phyloP scores from a whole-genome alignment of 2,329 filamentous ascomycete species.

The Emmonsia crescens region DNA sequence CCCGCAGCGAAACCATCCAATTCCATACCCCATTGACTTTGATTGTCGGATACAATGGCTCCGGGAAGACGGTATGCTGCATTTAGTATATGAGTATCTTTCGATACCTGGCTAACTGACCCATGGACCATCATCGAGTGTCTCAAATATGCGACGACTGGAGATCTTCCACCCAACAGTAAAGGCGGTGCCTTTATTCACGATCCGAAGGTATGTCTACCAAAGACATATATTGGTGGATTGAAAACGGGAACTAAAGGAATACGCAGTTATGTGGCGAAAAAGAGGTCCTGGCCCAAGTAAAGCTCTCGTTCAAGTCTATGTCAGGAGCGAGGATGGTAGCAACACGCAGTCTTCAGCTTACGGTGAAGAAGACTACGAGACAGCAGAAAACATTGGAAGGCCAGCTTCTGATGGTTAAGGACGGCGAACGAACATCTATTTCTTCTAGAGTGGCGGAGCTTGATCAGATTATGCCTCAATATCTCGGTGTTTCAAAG shows the following conservation, averaged over 20 bases:
- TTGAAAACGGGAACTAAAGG: conserved; percentile 6
- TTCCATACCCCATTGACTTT: conserved; percentile 88
- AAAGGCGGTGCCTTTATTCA: conserved; percentile 88
- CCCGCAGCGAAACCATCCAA: conserved; percentile 63
- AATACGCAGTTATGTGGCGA: conserved; percentile 57
- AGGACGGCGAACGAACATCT: conserved; percentile 66
- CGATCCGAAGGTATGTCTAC: conserved; percentile 63
- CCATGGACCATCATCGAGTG: conserved; percentile 88
- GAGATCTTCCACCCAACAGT: conserved; percentile 83
- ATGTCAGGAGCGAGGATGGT: conserved; percentile 72
- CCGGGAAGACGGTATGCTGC: conserved; percentile 68
- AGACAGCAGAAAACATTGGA: conserved; percentile 76
- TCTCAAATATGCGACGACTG: conserved; percentile 94
- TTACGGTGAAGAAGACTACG: conserved; percentile 72
- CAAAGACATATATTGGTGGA: background rate
- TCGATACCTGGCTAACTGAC: conserved; percentile 5
- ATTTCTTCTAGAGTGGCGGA: conserved; percentile 73
- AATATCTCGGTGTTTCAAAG: conserved; percentile 76
- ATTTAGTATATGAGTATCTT: background rate
- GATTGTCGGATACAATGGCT: conserved; percentile 95
- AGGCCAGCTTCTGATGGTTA: conserved; percentile 61
- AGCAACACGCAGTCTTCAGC: conserved; percentile 69
- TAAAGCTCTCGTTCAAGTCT: conserved; percentile 77
- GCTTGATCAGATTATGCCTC: conserved; percentile 72
- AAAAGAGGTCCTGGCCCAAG: conserved; percentile 80